These are phyloP conservation scores for Scalesia atractyloides DNA, from an alignment of 129 eudicot species.

Conservation along the genomic window DNA sequence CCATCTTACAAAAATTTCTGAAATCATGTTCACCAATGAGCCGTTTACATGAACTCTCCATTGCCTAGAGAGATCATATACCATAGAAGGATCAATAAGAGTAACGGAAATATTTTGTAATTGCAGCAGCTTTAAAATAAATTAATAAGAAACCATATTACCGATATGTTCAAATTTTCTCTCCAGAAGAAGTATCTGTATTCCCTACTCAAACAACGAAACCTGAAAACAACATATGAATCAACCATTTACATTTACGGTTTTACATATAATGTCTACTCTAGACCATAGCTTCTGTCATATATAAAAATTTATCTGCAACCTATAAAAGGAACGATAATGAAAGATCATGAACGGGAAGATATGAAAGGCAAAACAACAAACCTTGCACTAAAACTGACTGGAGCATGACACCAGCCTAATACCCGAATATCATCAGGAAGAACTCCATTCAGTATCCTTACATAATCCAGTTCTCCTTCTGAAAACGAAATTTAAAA, in stretches of 20 bases:
- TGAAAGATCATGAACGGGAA: slow-evolving; percentile 18
- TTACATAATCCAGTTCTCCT: slow-evolving; percentile 82
- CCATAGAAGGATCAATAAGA: neutral
- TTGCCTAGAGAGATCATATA: slow-evolving; percentile 52
- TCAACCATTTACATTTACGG: slow-evolving; percentile 12
- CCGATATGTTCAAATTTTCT: slow-evolving; percentile 65
- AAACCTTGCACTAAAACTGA: slow-evolving; percentile 90
- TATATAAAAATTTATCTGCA: neutral
- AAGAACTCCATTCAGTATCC: slow-evolving; percentile 69
- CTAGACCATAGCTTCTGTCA: slow-evolving; percentile 23
- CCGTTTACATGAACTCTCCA: slow-evolving; percentile 79
- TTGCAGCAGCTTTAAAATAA: neutral
- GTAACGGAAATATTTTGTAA: neutral
- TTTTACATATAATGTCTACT: slow-evolving; percentile 4
- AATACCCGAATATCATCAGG: slow-evolving; percentile 86
- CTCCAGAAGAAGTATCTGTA: slow-evolving; percentile 93
- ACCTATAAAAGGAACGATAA: neutral
- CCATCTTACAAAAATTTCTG: slow-evolving; percentile 97
- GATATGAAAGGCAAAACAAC: slow-evolving; percentile 21
- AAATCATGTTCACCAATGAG: slow-evolving; percentile 93
- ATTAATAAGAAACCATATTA: slow-evolving; percentile 21
- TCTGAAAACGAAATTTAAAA: slow-evolving; percentile 35
- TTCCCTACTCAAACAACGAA: slow-evolving; percentile 83
- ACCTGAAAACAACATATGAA: slow-evolving; percentile 55
- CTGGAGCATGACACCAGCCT: slow-evolving; percentile 88